Evolutionary conservation across 139 green algal genomes (phyloP).

Genomic region (Edaphochlamys debaryana): DNA sequence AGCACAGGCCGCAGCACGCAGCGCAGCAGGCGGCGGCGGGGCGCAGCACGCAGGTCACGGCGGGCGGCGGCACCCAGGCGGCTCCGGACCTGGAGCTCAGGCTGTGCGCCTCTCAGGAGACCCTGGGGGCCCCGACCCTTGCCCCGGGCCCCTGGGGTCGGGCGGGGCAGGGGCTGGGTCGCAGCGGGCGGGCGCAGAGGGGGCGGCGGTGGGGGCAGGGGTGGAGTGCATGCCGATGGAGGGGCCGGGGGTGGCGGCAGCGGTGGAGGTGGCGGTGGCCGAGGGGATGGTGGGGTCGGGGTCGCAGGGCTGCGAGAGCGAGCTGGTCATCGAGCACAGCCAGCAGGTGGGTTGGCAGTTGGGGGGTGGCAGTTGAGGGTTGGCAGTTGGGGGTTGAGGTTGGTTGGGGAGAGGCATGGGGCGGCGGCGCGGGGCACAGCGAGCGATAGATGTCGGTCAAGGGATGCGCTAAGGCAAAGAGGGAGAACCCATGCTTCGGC

Average conservation of each 20-base stretch:
- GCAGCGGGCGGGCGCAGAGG: no score
- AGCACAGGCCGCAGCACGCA: not conserved
- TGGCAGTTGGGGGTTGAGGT: not conserved
- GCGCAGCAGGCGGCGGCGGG: not conserved
- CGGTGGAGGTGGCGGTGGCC: not conserved
- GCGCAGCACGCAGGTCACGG: not conserved
- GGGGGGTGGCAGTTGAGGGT: not conserved
- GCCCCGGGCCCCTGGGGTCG: no score
- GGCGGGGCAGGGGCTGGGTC: no score
- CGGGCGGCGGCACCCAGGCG: not conserved
- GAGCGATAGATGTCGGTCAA: no score
- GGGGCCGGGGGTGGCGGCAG: not conserved
- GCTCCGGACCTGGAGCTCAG: conserved; percentile 1
- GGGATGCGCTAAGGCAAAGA: no score
- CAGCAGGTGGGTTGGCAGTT: not conserved
- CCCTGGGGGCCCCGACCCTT: no score
- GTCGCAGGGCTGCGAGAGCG: not conserved
- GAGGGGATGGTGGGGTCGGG: not conserved
- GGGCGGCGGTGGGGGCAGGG: no score
- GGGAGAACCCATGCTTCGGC: no score
- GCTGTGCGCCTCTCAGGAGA: not conserved
- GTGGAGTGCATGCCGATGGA: not conserved
- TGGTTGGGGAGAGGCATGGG: not conserved
- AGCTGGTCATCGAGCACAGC: not conserved
- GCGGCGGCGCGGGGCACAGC: no score